Conservation (phyloP, 2,329 filamentous ascomycete species). For the Davidsoniella eucalypti region DNA sequence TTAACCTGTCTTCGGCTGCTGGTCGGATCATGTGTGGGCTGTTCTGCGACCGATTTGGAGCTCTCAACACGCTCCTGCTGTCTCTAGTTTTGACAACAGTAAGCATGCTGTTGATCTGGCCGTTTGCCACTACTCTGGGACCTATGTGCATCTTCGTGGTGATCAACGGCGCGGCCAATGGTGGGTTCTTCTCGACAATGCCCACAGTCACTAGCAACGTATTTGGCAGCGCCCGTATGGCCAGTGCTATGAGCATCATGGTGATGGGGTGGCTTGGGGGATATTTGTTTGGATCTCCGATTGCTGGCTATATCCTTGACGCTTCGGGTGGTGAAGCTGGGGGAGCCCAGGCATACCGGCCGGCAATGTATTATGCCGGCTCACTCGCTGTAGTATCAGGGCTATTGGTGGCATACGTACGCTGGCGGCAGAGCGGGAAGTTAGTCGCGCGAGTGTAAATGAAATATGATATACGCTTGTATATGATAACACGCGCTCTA, state of each 20-base stretch:
- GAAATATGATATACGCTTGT: no score
- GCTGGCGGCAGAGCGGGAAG: conserved; percentile 26
- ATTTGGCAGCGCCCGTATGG: conserved; percentile 37
- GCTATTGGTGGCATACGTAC: conserved; percentile 25
- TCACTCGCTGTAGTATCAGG: conserved; percentile 31
- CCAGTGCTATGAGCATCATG: conserved; percentile 44
- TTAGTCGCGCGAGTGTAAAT: conserved; percentile 22
- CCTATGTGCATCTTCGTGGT: conserved; percentile 40
- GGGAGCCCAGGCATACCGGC: conserved; percentile 36
- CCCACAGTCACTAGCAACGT: conserved; percentile 44
- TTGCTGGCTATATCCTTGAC: conserved; percentile 42
- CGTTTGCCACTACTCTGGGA: conserved; percentile 35
- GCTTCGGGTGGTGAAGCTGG: conserved; percentile 34
- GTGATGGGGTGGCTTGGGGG: conserved; percentile 44
- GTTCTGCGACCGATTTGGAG: conserved; percentile 35
- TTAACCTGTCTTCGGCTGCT: conserved; percentile 42
- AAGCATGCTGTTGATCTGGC: conserved; percentile 46
- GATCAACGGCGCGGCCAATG: conserved; percentile 43
- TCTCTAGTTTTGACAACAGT: conserved; percentile 35
- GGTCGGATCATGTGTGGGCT: conserved; percentile 39
- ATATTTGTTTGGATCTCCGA: conserved; percentile 43
- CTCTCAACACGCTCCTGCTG: conserved; percentile 37
- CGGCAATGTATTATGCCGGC: conserved; percentile 46
- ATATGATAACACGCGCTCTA: no score
- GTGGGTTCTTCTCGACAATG: conserved; percentile 47